A percentile compares a stretch with the other conserved stretches of the same genome.
phyloP scores from a whole-genome alignment of 495 filamentous ascomycete genomes.

The Friedmanniomyces endolithicus region DNA sequence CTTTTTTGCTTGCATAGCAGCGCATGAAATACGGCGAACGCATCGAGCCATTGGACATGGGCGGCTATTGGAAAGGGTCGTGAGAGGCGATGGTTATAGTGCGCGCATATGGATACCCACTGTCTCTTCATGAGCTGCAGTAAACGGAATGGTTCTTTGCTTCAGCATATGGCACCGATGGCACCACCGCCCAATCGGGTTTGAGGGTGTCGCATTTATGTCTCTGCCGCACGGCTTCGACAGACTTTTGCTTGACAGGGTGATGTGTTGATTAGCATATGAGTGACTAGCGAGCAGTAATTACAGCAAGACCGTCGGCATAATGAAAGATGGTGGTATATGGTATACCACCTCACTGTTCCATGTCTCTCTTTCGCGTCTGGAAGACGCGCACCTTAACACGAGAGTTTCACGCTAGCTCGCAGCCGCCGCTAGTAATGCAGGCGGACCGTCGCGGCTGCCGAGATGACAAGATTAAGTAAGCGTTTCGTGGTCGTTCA shows the following conservation, averaged over 20 bases:
- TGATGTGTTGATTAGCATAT: neutral
- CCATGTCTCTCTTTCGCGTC: neutral
- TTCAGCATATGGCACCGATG: neutral
- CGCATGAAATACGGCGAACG: neutral
- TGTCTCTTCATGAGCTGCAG: neutral
- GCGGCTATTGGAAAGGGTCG: too few species aligned
- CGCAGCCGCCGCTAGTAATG: neutral
- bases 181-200: neutral
- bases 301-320: neutral
- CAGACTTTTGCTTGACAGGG: neutral
- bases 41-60: too few species aligned
- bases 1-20: neutral
- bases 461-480: neutral
- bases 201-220: neutral
- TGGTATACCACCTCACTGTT: too few species aligned
- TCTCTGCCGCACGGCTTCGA: neutral
- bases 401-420: neutral
- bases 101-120: conserved; percentile 1
- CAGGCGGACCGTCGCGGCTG: neutral
- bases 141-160: neutral
- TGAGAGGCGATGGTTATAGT: neutral
- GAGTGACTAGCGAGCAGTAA: neutral
- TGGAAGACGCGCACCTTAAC: neutral
- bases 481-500: neutral
- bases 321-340: neutral